Evolutionary conservation across 441 rosid genomes (phyloP), one percentile per base, ranked within the genome.

Genomic region (Adansonia rubrostipa): DNA sequence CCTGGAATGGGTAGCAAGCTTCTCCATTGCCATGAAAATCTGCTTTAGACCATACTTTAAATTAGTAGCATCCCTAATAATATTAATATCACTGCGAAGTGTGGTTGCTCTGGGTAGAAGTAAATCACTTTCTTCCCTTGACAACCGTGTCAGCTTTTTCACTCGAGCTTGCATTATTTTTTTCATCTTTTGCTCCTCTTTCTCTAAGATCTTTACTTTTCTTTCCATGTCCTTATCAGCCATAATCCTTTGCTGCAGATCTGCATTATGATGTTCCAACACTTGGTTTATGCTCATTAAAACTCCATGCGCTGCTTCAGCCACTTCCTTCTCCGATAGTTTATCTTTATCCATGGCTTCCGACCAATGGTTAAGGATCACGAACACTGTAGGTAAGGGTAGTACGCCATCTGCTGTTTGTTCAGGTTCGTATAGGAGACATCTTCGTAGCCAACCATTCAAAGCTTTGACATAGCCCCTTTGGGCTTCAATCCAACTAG

Each of bases 361-460:
- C 11, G 47, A 64, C 47, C 69, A 64, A 47, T 68, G 82, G 70
- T 80, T 77, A 9, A 79, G 48, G 6, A 80, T 79, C 58, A 82
- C 82, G 50, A 87, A 83, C 53, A 86, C 47, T 33, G 14, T 20
- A 5, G 47, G 69, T 0, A 65, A 65, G 40, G 70, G 48, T 8
- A 48, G 40, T 36, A 65, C 70, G 28, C 74, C 74, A 1, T 85
- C 86, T 10, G 82, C 76, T 9, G 84, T 76, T 77, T 85, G 86
- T 22, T 74, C 85, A 4, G 91, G 86, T 62, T 87, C 92, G 9
- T 80, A 70, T 63, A 76, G 54, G 36, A 87, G 70, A 66, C 89
- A 89, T 60, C 78, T 72, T 77, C 60, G 77, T 60, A 90, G 77
- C 92, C 94, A 90, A 73, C 77, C 82, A 80, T 85, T 84, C 78